Evolutionary conservation across 495 filamentous ascomycete species (phyloP).

Genomic region (Neurospora cerealis): DNA sequence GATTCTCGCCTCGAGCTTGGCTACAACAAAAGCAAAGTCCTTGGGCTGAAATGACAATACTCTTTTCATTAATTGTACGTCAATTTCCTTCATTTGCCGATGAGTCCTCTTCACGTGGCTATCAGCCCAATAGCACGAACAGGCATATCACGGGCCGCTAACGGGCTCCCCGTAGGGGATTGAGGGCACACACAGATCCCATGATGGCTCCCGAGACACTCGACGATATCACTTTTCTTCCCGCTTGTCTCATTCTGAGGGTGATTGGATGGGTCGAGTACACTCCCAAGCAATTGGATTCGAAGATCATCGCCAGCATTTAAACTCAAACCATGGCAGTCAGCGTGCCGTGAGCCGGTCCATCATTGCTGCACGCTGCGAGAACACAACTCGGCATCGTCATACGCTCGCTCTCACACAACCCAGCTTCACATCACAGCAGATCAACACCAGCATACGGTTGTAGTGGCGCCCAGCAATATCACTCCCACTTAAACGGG

Average conservation of each 20-base stretch:
- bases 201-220: background rate
- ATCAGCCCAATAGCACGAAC: background rate
- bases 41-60: background rate
- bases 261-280: background rate
- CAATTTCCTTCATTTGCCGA: background rate
- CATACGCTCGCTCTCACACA: background rate
- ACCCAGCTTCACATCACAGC: background rate
- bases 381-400: background rate
- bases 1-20: background rate
- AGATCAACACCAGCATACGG: background rate
- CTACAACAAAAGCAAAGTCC: background rate
- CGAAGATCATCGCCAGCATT: background rate
- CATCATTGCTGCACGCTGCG: background rate
- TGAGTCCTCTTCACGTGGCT: background rate
- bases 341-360: background rate
- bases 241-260: background rate
- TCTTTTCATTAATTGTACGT: background rate
- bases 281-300: no score
- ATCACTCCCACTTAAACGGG: background rate
- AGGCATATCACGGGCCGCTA: background rate
- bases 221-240: background rate
- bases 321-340: no score
- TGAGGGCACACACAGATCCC: background rate
- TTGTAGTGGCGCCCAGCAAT: no score
- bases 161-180: background rate